These are phyloP conservation scores for Plasmodium malariae DNA, from an alignment of 169 alveolate genomes.

Conservation along the genomic window DNA sequence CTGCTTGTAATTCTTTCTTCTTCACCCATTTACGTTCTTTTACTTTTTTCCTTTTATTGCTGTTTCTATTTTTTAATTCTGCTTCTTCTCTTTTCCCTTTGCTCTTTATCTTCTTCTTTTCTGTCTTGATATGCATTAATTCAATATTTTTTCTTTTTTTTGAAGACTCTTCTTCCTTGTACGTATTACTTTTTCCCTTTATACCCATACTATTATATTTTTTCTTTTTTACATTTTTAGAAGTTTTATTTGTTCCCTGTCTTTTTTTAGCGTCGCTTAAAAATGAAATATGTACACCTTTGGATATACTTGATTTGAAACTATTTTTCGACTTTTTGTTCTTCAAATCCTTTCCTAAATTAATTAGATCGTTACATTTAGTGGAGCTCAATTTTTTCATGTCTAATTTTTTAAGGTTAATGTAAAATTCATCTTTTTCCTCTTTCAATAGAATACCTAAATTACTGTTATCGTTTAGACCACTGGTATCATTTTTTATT, in stretches of 20 bases:
- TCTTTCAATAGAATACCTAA: conserved; percentile 14
- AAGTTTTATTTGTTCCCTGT: neutral
- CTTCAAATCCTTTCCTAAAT: conserved; percentile 5
- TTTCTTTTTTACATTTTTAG: too few species aligned
- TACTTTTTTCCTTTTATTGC: neutral
- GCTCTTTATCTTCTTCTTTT: neutral
- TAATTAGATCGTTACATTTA: conserved; percentile 24
- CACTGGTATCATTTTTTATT: conserved; percentile 6
- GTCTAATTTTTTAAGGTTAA: neutral
- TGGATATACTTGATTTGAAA: too few species aligned
- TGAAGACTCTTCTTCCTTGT: too few species aligned
- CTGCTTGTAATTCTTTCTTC: neutral
- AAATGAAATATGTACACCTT: too few species aligned
- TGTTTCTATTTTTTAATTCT: neutral
- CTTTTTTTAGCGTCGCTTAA: neutral
- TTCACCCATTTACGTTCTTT: neutral
- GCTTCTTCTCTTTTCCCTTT: neutral
- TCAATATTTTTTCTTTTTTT: too few species aligned
- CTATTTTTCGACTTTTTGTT: conserved; percentile 12
- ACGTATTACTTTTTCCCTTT: too few species aligned
- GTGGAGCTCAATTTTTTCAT: neutral
- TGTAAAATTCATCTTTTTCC: conserved; percentile 45
- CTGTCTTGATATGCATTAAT: neutral
- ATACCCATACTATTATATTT: too few species aligned
- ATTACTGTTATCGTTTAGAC: conserved; percentile 11